Base-by-base conservation (phyloP, 257 asterid genomes). In the Nyctanthes arbortristis region DNA sequence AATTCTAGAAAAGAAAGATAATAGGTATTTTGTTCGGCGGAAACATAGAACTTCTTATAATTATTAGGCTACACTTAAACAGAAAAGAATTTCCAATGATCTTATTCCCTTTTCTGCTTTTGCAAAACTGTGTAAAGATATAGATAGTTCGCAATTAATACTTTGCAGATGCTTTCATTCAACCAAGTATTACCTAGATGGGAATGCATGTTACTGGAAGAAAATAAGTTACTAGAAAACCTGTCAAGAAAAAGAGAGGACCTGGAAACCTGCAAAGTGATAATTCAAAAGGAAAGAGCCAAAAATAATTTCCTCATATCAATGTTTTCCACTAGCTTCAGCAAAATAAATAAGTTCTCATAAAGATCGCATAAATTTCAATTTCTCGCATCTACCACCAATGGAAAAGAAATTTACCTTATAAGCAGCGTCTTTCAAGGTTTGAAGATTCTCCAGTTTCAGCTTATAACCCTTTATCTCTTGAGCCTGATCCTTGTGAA, bases 401-500 rank as follows among this genome's bases (percentile, higher is more conserved):
- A 2, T 27, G 67, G 55, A 28, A 33, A 67, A 58, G 43, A 70
- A 76, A 76, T 47, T 47, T 20, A 91, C 99, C 97, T 93, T 93
- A 81, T 77, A 88, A 67, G 97, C 99, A 70, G 96, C 95, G 76
- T 93, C 97, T 74, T 85, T 91, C 79, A 91, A 79, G 45, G 95
- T 88, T 71, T 93, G 99, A 61, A 91, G 89, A 83, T 91, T 87
- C 84, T 89, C 99, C 88, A 91, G 64, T 78, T 93, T 93, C 82
- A 93, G 84, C 83, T 88, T 93, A 73, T 76, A 93, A 55, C 91
- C 61, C 88, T 91, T 91, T 72, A 93, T 91, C 81, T 93, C 99
- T 69, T 87, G 99, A 29, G 88, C 88, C 82, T 89, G 99, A 75
- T 91, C 97, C 89, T 88, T 93, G 85, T 93, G 99, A 79, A 93